A percentile compares a stretch with the other conserved stretches of the same genome.
These are phyloP conservation scores for Oryza glumipatula DNA, from an alignment of 176 grass and related monocot species.

Conservation along the genomic window DNA sequence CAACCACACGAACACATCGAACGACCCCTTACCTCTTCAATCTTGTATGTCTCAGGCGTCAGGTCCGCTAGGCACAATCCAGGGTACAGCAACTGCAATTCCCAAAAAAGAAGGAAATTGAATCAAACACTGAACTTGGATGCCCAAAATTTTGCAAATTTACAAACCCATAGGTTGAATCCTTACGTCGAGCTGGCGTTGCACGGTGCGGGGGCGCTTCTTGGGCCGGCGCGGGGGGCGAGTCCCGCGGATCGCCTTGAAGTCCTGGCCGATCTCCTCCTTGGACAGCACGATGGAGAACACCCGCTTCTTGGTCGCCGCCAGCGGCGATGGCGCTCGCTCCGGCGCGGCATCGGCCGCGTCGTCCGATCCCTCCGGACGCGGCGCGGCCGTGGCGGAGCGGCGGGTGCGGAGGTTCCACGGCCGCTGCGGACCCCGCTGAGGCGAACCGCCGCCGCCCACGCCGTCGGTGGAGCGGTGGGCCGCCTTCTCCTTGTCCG, in stretches of 20 bases:
- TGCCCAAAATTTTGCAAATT: background rate
- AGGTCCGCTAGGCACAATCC: conserved; percentile 57
- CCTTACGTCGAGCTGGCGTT: conserved; percentile 63
- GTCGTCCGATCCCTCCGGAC: background rate
- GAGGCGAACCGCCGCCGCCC: conserved; percentile 29
- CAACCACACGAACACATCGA: background rate
- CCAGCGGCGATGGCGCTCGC: background rate
- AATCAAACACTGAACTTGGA: conserved; percentile 22
- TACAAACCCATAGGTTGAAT: background rate
- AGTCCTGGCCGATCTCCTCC: conserved; percentile 64
- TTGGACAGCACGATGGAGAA: conserved; percentile 60
- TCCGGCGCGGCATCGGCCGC: conserved; percentile 6
- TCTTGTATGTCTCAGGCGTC: conserved; percentile 53
- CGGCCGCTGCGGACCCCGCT: conserved; percentile 34
- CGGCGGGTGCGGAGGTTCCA: conserved; percentile 57
- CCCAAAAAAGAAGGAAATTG: conserved; percentile 8
- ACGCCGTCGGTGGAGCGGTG: conserved; percentile 4
- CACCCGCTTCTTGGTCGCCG: conserved; percentile 5
- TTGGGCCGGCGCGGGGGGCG: conserved; percentile 65
- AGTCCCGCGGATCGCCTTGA: conserved; percentile 51
- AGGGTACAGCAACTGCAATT: conserved; percentile 59
- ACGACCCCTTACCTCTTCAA: conserved; percentile 45
- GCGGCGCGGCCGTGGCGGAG: conserved; percentile 40
- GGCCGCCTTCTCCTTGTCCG: conserved; percentile 31
- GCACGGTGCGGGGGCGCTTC: conserved; percentile 56